A percentile compares a stretch with the other conserved stretches of the same genome.
Evolutionary conservation across 2,329 filamentous ascomycete species (phyloP).

Genomic region (Aspergillus felis): DNA sequence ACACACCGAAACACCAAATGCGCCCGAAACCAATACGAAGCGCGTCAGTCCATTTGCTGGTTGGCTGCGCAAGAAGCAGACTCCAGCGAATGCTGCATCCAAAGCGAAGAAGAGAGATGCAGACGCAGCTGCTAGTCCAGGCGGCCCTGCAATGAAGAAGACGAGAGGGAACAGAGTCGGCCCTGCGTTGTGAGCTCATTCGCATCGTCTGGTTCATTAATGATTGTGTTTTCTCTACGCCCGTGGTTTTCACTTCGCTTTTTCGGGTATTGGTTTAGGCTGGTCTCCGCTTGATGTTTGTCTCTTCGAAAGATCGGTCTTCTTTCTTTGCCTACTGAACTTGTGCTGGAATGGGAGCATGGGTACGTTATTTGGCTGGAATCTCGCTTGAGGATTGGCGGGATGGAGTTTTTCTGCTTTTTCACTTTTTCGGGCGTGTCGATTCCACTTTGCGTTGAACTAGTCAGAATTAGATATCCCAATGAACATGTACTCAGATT

Average conservation of each 20-base stretch:
- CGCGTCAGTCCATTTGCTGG: constrained; percentile 38
- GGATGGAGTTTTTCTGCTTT: constrained; percentile 13
- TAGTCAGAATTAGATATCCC: constrained; percentile 14
- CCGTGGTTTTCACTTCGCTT: background rate
- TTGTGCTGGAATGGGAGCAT: constrained; percentile 5
- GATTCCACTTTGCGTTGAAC: constrained; percentile 3
- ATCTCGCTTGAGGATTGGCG: constrained; percentile 4
- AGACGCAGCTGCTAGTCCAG: constrained; percentile 22
- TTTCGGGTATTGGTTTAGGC: background rate
- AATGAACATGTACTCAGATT: constrained; percentile 10
- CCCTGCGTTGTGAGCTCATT: constrained; percentile 9
- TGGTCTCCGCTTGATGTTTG: constrained; percentile 4
- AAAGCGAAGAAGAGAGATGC: constrained; percentile 35
- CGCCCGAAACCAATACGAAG: constrained; percentile 25
- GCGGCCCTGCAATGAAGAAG: constrained; percentile 28
- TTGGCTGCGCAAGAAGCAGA: constrained; percentile 39
- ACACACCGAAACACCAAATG: constrained; percentile 20
- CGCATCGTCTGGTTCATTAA: background rate
- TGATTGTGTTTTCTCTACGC: background rate
- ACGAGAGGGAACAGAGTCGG: constrained; percentile 20
- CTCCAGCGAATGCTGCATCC: constrained; percentile 18
- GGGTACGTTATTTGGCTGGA: constrained; percentile 9
- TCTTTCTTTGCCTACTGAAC: background rate
- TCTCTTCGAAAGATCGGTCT: constrained; percentile 3
- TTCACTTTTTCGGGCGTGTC: background rate